Evolutionary conservation across 305 asterid genomes (phyloP), one percentile per base, ranked within the genome.

Genomic region (Fraxinus dipetala): DNA sequence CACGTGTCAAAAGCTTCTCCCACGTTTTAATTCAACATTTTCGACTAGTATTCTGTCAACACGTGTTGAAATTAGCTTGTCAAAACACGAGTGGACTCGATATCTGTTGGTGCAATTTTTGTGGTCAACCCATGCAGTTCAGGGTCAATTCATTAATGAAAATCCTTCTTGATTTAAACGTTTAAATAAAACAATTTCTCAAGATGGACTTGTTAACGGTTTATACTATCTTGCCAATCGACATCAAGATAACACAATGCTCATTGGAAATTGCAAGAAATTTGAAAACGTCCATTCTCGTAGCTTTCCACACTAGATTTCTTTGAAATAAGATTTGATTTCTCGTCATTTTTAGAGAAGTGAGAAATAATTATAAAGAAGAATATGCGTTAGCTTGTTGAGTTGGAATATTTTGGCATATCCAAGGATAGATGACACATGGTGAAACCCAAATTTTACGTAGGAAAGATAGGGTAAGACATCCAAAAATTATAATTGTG

Each of bases 391-490:
- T 28, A 67, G 20, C 20, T 26, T 30, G 38, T 67, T 67, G 75
- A 67, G 20, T 30, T 67, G 75, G 75, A 28, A 67, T 67, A 32
- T 67, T 67, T 67, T 67, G 35, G 70, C 16, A 61, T 59, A 22
- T 61, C 70, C 70, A 61, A 20, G 30, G 70, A 20, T 20, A 61
- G 1, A 26, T 26, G 35, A 65, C 30, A 59, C 70, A 59, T 0
- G 14, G 43, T 70, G 24, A 59, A 40, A 78, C 35, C 77, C 40
- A 51, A 20, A 51, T 81, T 82, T 83, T 75, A 75, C 6, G 36
- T 16, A 61, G 28, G 18, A 32, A 22, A 83, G 89, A 87, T 85
- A 85, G 76, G 89, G 81, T 45, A 77, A 79, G 79, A 69, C 0
- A 72, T 79, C 9, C 20, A 54, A 43, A 77, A 77, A 54, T 81